Percentiles rank a stretch among this genome's conserved stretches.
phyloP scores from a whole-genome alignment of 768 basidiomycete species.

The Piloderma croceum region DNA sequence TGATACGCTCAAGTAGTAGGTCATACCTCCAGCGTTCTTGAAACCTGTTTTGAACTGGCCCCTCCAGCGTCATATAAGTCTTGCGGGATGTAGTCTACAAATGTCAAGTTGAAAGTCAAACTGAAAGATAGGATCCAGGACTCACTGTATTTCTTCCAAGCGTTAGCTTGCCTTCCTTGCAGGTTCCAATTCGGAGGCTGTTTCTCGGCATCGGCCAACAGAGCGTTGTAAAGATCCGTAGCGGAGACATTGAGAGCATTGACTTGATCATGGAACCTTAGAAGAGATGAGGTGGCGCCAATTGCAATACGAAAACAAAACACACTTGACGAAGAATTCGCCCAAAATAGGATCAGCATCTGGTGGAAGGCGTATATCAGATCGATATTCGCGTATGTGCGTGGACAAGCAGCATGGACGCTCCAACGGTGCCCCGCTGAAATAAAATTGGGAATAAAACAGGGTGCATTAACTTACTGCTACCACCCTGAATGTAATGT shows the following conservation, averaged over 20 bases:
- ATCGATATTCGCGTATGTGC: no score
- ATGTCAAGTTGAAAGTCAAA: neutral
- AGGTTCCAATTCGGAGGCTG: constrained; percentile 59
- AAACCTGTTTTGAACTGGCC: constrained; percentile 57
- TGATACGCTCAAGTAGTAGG: neutral
- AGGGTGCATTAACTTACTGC: constrained; percentile 11
- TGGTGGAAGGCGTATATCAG: constrained; percentile 15
- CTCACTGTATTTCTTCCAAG: constrained; percentile 51
- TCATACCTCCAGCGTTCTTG: constrained; percentile 46
- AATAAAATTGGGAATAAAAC: no score
- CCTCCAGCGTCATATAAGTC: constrained; percentile 37
- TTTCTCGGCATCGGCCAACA: constrained; percentile 53
- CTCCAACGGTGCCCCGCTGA: no score
- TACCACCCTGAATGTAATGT: constrained; percentile 41
- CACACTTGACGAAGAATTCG: constrained; percentile 62
- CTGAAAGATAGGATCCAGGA: neutral
- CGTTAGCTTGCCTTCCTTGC: constrained; percentile 51
- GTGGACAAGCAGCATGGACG: no score
- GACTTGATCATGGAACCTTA: constrained; percentile 48
- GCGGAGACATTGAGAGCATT: constrained; percentile 42
- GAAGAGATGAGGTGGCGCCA: neutral
- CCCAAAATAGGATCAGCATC: constrained; percentile 60
- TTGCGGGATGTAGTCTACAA: constrained; percentile 27
- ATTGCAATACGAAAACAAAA: neutral
- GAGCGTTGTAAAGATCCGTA: constrained; percentile 47